Evolutionary conservation across 2,329 filamentous ascomycete genomes (phyloP).

Genomic region (Remersonia thermophila): DNA sequence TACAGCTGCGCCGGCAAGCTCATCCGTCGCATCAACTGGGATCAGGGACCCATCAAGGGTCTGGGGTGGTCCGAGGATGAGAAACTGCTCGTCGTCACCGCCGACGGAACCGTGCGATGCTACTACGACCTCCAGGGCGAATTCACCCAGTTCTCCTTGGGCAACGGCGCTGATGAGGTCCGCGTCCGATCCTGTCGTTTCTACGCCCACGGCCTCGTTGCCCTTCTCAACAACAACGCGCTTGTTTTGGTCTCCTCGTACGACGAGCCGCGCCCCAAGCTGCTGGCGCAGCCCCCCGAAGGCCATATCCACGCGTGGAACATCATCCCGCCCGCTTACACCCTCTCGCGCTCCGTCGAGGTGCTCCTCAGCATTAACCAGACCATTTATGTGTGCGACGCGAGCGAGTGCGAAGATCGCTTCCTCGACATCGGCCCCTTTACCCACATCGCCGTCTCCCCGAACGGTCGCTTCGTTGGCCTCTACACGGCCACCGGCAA

Average conservation of each 20-base stretch:
- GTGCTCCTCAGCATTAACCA: conserved; percentile 74
- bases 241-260: conserved; percentile 82
- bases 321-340: conserved; percentile 75
- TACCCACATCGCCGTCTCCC: conserved; percentile 78
- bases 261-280: conserved; percentile 75
- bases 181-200: conserved; percentile 81
- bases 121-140: conserved; percentile 89
- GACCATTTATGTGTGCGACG: conserved; percentile 79
- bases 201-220: conserved; percentile 86
- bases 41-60: conserved; percentile 74
- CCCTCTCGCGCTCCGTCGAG: conserved; percentile 84
- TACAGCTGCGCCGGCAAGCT: conserved; percentile 88
- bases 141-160: conserved; percentile 87
- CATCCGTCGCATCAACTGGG: conserved; percentile 79
- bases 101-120: conserved; percentile 81
- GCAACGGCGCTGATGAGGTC: conserved; percentile 77
- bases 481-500: conserved; percentile 77
- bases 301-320: conserved; percentile 80
- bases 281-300: conserved; percentile 63
- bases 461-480: conserved; percentile 77
- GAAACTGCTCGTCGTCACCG: conserved; percentile 73
- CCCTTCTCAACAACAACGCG: conserved; percentile 76
- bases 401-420: conserved; percentile 80
- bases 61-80: conserved; percentile 97
- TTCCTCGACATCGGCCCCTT: conserved; percentile 88